Base-by-base conservation (phyloP, 2,329 filamentous ascomycete species). In the Periconia macrospinosa region DNA sequence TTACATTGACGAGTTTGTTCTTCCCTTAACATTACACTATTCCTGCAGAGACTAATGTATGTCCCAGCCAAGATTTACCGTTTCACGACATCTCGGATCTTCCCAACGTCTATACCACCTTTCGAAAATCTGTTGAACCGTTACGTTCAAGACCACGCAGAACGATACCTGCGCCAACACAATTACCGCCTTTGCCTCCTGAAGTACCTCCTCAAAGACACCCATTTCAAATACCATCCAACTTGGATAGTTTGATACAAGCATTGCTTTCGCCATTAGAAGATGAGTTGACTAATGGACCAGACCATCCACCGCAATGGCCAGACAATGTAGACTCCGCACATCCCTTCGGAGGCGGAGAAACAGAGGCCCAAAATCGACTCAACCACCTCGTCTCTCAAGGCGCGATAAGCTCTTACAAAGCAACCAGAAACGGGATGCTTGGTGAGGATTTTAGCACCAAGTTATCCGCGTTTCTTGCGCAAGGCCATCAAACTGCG, bases 71-170 rank as follows among this genome's bases (percentile, higher is more conserved):
- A 19, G 89, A 93, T 64, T 69, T 89, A 0, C 81, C 84, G 0
- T 79, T 89, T 45, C 66, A 79, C 2, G 74, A 79, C 3, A 78
- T 85, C 0, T 67, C 79, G 30, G 82, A 90, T 2, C 78, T 92
- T 1, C 88, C 88, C 2, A 87, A 92, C 62, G 79, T 92, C 1
- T 93, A 91, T 67, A 92, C 90, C 0, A 82, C 82, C 0, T 93
- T 88, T 62, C 83, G 88, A 8, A 92, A 91, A 71, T 82, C 80
- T 2, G 82, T 90, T 49, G 89, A 92, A 59, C 89, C 89, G 0
- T 76, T 92, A 2, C 82, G 87, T 41, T 78, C 84, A 40, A 83
- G 82, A 13, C 89, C 90, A 3, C 81, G 89, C 41, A 68, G 77
- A 1, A 68, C 79, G 1, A 68, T 89, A 1, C 79, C 86, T 0